Conservation (phyloP, 192 early-diverging fungal species). For the Pilaira anomala region DNA sequence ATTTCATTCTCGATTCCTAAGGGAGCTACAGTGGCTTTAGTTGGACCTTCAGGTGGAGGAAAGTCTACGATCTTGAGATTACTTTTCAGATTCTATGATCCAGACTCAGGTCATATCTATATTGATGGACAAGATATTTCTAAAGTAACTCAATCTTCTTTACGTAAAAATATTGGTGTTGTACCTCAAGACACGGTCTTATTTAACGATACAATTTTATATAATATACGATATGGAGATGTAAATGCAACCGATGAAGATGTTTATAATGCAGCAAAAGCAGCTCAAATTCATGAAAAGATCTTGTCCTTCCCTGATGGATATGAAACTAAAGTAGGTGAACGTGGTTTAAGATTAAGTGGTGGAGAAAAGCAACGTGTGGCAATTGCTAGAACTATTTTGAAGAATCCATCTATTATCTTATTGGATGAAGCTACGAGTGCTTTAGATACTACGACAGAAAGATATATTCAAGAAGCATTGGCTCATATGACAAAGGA, state of each 20-base stretch:
- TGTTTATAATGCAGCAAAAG: slow-evolving; percentile 65
- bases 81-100: slow-evolving; percentile 90
- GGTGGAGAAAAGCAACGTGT: slow-evolving; percentile 92
- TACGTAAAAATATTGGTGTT: slow-evolving; percentile 83
- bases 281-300: slow-evolving; percentile 79
- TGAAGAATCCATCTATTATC: slow-evolving; percentile 65
- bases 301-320: slow-evolving; percentile 74
- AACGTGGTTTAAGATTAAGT: slow-evolving; percentile 72
- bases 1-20: slow-evolving; percentile 67
- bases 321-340: slow-evolving; percentile 60
- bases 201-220: slow-evolving; percentile 91
- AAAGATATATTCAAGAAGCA: slow-evolving; percentile 79
- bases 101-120: slow-evolving; percentile 67
- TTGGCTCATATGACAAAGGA: slow-evolving; percentile 70
- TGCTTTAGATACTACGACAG: slow-evolving; percentile 73
- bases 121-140: slow-evolving; percentile 85
- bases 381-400: slow-evolving; percentile 77
- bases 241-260: slow-evolving; percentile 65
- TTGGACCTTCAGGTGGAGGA: slow-evolving; percentile 73
- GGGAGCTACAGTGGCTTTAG: slow-evolving; percentile 72
- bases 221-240: slow-evolving; percentile 90
- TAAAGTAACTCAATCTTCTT: slow-evolving; percentile 60
- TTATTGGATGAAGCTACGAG: slow-evolving; percentile 88
- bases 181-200: slow-evolving; percentile 94
- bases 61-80: slow-evolving; percentile 79